Evolutionary conservation across 2,329 filamentous ascomycete species (phyloP).

Genomic region (Cordyceps sp.): DNA sequence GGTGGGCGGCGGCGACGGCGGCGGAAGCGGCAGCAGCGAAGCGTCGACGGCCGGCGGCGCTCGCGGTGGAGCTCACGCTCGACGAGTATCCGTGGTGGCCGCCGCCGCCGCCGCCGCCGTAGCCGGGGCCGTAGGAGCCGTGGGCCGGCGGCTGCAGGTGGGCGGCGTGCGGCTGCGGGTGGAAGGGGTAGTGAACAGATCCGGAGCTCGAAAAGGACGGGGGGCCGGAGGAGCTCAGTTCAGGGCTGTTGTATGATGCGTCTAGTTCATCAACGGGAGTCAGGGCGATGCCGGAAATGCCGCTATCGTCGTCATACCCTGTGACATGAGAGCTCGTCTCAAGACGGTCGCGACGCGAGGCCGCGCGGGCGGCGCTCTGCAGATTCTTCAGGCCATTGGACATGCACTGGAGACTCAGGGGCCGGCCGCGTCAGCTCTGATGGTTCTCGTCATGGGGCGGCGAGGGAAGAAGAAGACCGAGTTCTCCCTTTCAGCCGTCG

Average conservation of each 20-base stretch:
- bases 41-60: slow-evolving; percentile 14
- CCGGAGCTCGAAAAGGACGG: slow-evolving; percentile 4
- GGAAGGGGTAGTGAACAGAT: slow-evolving; percentile 9
- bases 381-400: slow-evolving; percentile 71
- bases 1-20: too few species aligned
- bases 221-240: slow-evolving; percentile 21
- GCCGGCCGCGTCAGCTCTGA: background rate
- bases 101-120: slow-evolving; percentile 5
- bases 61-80: slow-evolving; percentile 32
- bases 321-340: slow-evolving; percentile 21
- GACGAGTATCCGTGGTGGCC: slow-evolving; percentile 30
- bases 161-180: slow-evolving; percentile 11
- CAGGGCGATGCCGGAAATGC: slow-evolving; percentile 45
- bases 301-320: slow-evolving; percentile 54
- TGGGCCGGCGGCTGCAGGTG: slow-evolving; percentile 9
- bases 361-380: slow-evolving; percentile 49
- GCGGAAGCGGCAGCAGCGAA: slow-evolving; percentile 9
- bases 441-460: background rate
- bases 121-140: too few species aligned
- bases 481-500: too few species aligned
- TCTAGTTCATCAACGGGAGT: slow-evolving; percentile 43
- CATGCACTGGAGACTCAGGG: slow-evolving; percentile 40
- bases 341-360: slow-evolving; percentile 46
- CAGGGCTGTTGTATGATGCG: slow-evolving; percentile 38
- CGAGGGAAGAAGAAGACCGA: background rate